Conservation (phyloP, 495 filamentous ascomycete species). For the Penicillium malachiteum region DNA sequence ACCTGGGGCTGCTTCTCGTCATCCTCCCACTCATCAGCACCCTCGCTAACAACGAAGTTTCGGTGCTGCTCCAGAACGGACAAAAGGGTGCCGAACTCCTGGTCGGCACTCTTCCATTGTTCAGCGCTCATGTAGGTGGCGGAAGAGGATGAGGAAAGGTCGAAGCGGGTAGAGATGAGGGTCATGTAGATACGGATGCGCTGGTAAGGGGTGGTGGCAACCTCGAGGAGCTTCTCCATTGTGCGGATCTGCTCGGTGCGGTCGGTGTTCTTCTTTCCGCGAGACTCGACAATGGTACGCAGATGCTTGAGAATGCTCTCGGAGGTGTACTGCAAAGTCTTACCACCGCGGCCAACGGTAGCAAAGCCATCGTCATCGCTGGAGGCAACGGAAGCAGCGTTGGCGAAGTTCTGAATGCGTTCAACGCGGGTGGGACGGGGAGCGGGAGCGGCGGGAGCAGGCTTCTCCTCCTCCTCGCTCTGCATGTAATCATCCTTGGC, state of each 20-base stretch:
- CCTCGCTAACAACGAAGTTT: slow-evolving; percentile 81
- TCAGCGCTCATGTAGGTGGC: slow-evolving; percentile 89
- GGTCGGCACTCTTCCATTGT: slow-evolving; percentile 93
- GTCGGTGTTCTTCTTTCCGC: slow-evolving; percentile 99
- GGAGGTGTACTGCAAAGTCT: slow-evolving; percentile 82
- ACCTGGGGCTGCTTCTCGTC: slow-evolving; percentile 86
- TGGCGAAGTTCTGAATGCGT: slow-evolving; percentile 37
- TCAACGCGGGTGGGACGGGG: slow-evolving; percentile 44
- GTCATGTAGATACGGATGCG: slow-evolving; percentile 89
- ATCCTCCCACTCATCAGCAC: slow-evolving; percentile 97
- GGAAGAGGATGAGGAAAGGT: slow-evolving; percentile 72
- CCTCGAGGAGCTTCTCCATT: slow-evolving; percentile 94
- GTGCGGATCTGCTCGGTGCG: slow-evolving; percentile 89
- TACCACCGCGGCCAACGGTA: slow-evolving; percentile 82
- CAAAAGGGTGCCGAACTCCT: slow-evolving; percentile 75
- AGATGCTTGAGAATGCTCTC: slow-evolving; percentile 99
- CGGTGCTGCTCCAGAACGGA: slow-evolving; percentile 73
- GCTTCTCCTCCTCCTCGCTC: slow-evolving; percentile 70
- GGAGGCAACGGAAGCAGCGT: slow-evolving; percentile 47
- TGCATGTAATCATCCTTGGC: slow-evolving; percentile 86
- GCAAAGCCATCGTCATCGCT: slow-evolving; percentile 82
- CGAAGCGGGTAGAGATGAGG: slow-evolving; percentile 90
- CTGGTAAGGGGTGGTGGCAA: slow-evolving; percentile 88
- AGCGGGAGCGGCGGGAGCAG: slow-evolving; percentile 29
- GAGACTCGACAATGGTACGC: slow-evolving; percentile 85